These are phyloP conservation scores for Huntiella abstrusa DNA, from an alignment of 2,329 filamentous ascomycete species.

Conservation along the genomic window DNA sequence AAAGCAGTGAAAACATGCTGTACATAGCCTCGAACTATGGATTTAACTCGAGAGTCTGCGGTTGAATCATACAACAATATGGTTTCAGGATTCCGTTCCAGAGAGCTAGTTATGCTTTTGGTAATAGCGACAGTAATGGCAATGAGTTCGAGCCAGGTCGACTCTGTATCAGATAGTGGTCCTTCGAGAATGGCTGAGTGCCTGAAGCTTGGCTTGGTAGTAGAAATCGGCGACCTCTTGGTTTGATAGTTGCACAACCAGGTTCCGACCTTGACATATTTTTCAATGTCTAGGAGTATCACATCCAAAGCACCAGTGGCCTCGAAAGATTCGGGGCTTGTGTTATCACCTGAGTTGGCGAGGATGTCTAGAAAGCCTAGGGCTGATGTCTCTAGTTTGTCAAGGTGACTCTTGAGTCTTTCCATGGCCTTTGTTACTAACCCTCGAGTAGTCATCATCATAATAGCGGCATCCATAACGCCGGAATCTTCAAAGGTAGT, in stretches of 20 bases:
- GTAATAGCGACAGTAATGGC: constrained; percentile 42
- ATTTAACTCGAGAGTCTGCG: constrained; percentile 42
- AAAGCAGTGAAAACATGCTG: constrained; percentile 83
- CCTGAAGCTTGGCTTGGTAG: neutral
- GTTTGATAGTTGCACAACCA: constrained; percentile 79
- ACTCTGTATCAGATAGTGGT: constrained; percentile 32
- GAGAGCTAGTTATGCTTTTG: constrained; percentile 11
- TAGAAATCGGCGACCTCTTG: neutral
- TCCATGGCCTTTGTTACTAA: constrained; percentile 68
- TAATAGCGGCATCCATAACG: constrained; percentile 79
- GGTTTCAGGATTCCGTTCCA: constrained; percentile 12
- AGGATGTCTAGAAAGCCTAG: constrained; percentile 50
- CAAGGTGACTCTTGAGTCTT: constrained; percentile 62
- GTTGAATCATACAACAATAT: constrained; percentile 15
- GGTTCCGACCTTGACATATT: constrained; percentile 81
- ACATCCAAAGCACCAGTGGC: constrained; percentile 37
- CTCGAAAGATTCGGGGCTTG: neutral
- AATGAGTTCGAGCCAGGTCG: constrained; percentile 41
- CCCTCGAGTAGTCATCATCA: constrained; percentile 78
- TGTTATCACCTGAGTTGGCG: constrained; percentile 22
- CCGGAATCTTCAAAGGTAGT: constrained; percentile 79
- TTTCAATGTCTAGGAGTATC: constrained; percentile 60
- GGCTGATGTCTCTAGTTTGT: constrained; percentile 60
- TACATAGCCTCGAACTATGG: constrained; percentile 56
- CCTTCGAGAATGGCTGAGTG: constrained; percentile 15